phyloP scores from a whole-genome alignment of 2,329 filamentous ascomycete genomes.

The Scopulariopsis brevicaulis region DNA sequence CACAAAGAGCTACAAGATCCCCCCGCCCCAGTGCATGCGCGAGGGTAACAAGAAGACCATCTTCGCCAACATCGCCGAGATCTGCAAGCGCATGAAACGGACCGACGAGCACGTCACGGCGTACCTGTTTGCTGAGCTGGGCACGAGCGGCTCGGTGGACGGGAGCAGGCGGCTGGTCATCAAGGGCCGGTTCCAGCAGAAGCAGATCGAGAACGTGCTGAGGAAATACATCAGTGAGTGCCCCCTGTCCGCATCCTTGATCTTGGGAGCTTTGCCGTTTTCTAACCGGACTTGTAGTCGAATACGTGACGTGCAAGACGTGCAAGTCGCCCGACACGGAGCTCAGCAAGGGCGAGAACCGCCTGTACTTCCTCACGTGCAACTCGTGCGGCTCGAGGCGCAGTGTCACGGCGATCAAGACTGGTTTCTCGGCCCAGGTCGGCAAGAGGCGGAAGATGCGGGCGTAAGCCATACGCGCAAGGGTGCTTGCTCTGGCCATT shows the following conservation, averaged over 20 bases:
- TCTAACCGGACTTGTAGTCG: constrained; percentile 42
- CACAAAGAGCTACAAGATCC: constrained; percentile 96
- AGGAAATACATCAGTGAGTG: constrained; percentile 83
- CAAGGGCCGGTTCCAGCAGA: constrained; percentile 99
- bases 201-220: constrained; percentile 96
- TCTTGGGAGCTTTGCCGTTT: not conserved
- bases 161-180: constrained; percentile 89
- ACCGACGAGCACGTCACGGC: constrained; percentile 95
- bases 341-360: constrained; percentile 97
- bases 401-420: constrained; percentile 96
- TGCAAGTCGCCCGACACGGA: constrained; percentile 92
- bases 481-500: not conserved
- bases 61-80: constrained; percentile 97
- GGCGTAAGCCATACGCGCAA: constrained; percentile 5
- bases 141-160: constrained; percentile 92
- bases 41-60: constrained; percentile 99
- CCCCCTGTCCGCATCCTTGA: not conserved
- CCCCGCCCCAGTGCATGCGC: constrained; percentile 93
- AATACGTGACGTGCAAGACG: constrained; percentile 99
- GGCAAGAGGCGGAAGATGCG: constrained; percentile 95
- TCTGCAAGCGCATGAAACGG: constrained; percentile 99
- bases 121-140: constrained; percentile 95
- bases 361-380: constrained; percentile 97
- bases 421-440: constrained; percentile 98
- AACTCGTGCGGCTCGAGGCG: constrained; percentile 71